Base-by-base conservation (phyloP, 2,329 filamentous ascomycete genomes). In the Thermothelomyces thermophilus region DNA sequence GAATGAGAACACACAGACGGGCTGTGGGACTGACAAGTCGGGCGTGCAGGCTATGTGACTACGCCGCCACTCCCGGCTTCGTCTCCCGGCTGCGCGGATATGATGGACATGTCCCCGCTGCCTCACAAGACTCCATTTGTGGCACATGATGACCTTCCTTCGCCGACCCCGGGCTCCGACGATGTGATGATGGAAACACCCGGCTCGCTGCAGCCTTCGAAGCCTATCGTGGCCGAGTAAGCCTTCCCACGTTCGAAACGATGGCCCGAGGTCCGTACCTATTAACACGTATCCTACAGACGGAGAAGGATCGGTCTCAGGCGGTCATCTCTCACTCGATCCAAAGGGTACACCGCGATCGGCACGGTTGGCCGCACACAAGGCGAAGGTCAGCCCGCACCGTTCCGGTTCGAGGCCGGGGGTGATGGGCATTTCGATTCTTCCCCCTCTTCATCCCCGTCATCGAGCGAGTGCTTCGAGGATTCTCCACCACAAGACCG, bases 81-180 rank as follows among this genome's bases (percentile, higher is more conserved):
- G 1, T 95, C 91, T 39, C 90, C 90, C 6, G 81, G 80, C 48
- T 77, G 78, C 31, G 77, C 80, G 53, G 90, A 95, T 66, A 75
- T 82, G 49, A 95, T 97, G 89, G 90, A 97, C 63, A 83, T 96
- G 67, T 96, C 91, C 39, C 91, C 93, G 34, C 71, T 97, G 35
- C 90, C 90, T 53, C 89, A 95, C 73, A 96, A 95, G 73, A 73
- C 78, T 26, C 77, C 86, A 11, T 90, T 82, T 62, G 69, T 75
- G 69, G 67, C 75, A 26, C 76, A 85, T 58, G 73, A 87, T 55
- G 82, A 85, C 57, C 68, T 88, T 47, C 77, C 81, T 26, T 90
- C 87, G 26, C 87, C 89, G 1, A 86, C 84, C 1, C 85, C 85
- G 8, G 75, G 78, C 69, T 73, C 64, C 37, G 63, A 77, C 51